These are phyloP conservation scores for Begonia masoniana DNA, from an alignment of 306 rosid species.

Conservation along the genomic window DNA sequence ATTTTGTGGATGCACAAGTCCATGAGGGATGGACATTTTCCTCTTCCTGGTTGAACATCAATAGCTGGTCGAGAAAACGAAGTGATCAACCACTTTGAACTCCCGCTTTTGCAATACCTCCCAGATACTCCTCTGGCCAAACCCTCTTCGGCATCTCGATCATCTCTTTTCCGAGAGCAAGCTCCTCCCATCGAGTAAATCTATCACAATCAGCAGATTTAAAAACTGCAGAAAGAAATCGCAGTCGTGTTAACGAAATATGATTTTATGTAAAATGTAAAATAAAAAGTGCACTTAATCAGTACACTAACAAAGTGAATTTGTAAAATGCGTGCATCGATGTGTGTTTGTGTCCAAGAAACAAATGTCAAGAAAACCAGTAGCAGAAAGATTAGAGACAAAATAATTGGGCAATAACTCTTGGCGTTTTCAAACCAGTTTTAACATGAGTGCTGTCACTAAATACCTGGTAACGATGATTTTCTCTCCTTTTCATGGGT, in stretches of 20 bases:
- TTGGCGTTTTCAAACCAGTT: no score
- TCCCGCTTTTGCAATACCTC: constrained; percentile 66
- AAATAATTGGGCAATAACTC: no score
- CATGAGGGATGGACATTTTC: constrained; percentile 57
- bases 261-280: constrained; percentile 7
- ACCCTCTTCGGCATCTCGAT: constrained; percentile 35
- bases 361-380: not conserved
- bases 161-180: constrained; percentile 77
- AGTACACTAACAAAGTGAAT: constrained; percentile 2
- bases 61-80: constrained; percentile 43
- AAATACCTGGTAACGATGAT: no score
- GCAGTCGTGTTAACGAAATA: not conserved
- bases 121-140: constrained; percentile 30
- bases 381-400: no score
- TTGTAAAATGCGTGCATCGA: not conserved
- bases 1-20: constrained; percentile 54
- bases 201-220: constrained; percentile 20
- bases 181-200: constrained; percentile 79
- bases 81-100: constrained; percentile 80
- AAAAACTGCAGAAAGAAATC: constrained; percentile 23
- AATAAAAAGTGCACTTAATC: constrained; percentile 1
- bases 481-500: no score
- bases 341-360: not conserved
- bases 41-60: constrained; percentile 32
- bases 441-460: no score